Conservation (phyloP, 108 stramenopile genomes). For the Skeletonema grethae region DNA sequence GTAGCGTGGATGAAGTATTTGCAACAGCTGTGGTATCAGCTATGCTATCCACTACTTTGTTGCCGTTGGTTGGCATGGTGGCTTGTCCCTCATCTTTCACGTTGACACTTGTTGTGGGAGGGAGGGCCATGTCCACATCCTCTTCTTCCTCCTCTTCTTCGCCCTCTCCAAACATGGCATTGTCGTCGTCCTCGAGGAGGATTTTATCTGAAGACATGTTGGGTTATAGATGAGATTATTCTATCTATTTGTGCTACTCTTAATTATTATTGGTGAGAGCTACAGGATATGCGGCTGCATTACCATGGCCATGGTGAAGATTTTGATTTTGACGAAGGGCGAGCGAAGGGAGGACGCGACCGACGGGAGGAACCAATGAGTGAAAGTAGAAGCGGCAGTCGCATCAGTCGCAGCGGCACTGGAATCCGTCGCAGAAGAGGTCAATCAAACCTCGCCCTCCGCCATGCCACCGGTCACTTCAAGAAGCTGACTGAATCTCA, state of each 20-base stretch:
- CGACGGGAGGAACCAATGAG: too few relatives aligned
- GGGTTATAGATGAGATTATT: not conserved
- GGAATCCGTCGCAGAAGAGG: too few relatives aligned
- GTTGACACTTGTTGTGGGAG: slow-evolving; percentile 9
- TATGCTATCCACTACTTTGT: slow-evolving; percentile 1
- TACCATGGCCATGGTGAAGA: too few relatives aligned
- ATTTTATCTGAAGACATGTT: slow-evolving; percentile 22
- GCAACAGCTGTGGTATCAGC: not conserved
- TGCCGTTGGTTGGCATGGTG: slow-evolving; percentile 1
- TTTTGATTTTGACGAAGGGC: too few relatives aligned
- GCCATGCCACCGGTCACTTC: too few relatives aligned
- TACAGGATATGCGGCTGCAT: too few relatives aligned
- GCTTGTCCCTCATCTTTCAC: slow-evolving; percentile 16
- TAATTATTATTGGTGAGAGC: not conserved
- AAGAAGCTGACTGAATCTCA: too few relatives aligned
- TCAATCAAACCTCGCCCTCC: too few relatives aligned
- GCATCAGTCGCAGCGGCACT: too few relatives aligned
- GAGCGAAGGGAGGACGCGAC: too few relatives aligned
- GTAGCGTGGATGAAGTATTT: not conserved
- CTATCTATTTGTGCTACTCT: not conserved
- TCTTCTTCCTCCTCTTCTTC: slow-evolving; percentile 48
- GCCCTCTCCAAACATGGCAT: slow-evolving; percentile 44
- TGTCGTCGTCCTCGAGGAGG: slow-evolving; percentile 38
- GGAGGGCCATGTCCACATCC: slow-evolving; percentile 25
- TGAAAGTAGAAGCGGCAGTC: too few relatives aligned